A percentile compares a stretch with the other conserved stretches of the same genome.
Conservation (phyloP, 495 filamentous ascomycete genomes). For the Podospora fimiseda region DNA sequence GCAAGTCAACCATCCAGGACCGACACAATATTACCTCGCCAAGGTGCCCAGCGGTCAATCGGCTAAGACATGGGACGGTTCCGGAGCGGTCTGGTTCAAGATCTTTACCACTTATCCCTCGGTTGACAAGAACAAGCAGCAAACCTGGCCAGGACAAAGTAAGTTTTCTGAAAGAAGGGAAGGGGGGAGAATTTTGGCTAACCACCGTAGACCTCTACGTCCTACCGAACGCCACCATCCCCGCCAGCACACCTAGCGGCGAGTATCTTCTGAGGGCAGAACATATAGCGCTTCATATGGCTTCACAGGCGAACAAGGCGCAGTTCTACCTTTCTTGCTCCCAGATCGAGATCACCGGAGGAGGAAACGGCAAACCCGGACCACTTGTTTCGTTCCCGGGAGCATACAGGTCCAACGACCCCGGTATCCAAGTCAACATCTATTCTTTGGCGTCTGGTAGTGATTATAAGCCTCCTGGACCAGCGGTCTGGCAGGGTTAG, state of each 20-base stretch:
- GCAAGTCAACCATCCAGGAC: conserved; percentile 43
- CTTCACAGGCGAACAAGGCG: conserved; percentile 36
- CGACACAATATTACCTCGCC: conserved; percentile 43
- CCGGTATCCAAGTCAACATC: conserved; percentile 49
- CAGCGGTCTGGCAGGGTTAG: too few relatives aligned
- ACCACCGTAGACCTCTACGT: conserved; percentile 23
- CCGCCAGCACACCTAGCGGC: conserved; percentile 41
- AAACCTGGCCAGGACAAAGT: conserved; percentile 37
- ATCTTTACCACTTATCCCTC: conserved; percentile 39
- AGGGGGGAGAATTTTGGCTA: too few relatives aligned
- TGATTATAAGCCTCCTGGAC: too few relatives aligned
- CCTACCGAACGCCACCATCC: conserved; percentile 38
- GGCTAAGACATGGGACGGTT: conserved; percentile 43
- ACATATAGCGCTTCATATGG: conserved; percentile 47
- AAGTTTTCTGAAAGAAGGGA: conserved; percentile 4
- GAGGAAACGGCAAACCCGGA: conserved; percentile 35
- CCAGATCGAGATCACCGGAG: conserved; percentile 47
- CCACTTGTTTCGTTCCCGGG: conserved; percentile 51
- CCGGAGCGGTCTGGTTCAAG: conserved; percentile 47
- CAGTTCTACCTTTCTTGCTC: conserved; percentile 53
- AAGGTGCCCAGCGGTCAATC: conserved; percentile 39
- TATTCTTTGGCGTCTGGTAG: too few relatives aligned
- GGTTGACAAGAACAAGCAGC: conserved; percentile 33
- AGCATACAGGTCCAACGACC: conserved; percentile 44
- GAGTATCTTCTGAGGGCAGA: conserved; percentile 51